These are phyloP conservation scores for Phytophthora parvispora DNA, from an alignment of 352 stramenopile species.

Conservation along the genomic window DNA sequence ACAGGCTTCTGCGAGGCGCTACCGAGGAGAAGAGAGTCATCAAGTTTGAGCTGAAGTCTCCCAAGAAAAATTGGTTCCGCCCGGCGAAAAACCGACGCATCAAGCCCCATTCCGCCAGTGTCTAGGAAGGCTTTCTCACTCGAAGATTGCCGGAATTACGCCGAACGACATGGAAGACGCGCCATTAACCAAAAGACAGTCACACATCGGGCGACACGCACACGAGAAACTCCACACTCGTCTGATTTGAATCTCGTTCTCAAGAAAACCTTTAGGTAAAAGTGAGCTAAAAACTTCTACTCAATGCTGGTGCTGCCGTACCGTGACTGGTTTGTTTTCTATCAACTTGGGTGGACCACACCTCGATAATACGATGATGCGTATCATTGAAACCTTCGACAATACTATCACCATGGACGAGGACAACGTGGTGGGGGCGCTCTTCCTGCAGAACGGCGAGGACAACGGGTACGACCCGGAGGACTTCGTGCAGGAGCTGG, in stretches of 20 bases:
- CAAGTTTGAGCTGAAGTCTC: background rate
- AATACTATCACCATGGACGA: slow-evolving; percentile 19
- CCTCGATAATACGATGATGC: no score
- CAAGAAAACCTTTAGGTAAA: no score
- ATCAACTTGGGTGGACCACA: no score
- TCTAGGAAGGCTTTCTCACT: background rate
- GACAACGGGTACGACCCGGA: slow-evolving; percentile 51
- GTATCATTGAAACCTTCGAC: background rate
- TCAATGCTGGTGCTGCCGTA: no score
- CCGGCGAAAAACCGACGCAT: background rate
- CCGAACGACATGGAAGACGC: background rate
- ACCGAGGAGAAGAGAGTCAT: background rate
- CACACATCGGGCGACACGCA: no score
- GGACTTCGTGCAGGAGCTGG: slow-evolving; percentile 46
- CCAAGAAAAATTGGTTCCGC: background rate
- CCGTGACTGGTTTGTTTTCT: no score
- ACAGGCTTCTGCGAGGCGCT: background rate
- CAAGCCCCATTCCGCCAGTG: no score
- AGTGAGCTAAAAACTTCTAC: no score
- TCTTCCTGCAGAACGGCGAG: slow-evolving; percentile 54
- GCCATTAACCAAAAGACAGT: no score
- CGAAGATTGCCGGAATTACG: background rate
- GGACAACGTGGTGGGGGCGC: slow-evolving; percentile 44
- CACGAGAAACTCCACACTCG: no score
- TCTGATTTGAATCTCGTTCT: no score